Evolutionary conservation across 2,329 filamentous ascomycete species (phyloP).

Genomic region (Penicillium sp.): DNA sequence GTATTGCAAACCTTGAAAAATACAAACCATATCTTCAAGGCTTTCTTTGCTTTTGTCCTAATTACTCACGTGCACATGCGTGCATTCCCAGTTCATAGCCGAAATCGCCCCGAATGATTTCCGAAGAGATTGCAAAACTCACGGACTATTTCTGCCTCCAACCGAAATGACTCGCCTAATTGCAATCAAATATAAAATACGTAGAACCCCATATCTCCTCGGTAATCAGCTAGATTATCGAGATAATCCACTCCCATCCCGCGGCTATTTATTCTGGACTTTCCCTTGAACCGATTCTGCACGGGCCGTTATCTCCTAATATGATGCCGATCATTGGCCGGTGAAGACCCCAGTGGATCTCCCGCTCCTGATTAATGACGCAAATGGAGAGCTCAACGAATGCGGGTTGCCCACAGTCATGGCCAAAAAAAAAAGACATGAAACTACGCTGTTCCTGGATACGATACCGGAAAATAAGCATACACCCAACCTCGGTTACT

Average conservation of each 20-base stretch:
- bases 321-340: conserved; percentile 4
- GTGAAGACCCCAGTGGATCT: not conserved
- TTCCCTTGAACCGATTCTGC: conserved; percentile 2
- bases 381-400: not conserved
- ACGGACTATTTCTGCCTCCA: not conserved
- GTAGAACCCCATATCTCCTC: not conserved
- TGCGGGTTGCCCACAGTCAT: not conserved
- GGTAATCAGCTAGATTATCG: not conserved
- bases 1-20: too few species aligned
- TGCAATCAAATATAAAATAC: not conserved
- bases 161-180: not conserved
- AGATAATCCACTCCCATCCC: not conserved
- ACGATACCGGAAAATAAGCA: conserved; percentile 1
- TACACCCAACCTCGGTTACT: conserved; percentile 8
- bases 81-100: not conserved
- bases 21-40: too few species aligned
- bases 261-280: conserved; percentile 1
- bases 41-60: too few species aligned
- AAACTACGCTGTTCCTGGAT: not conserved
- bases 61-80: not conserved
- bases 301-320: conserved; percentile 1
- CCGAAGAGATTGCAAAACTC: not conserved
- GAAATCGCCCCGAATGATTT: not conserved
- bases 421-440: not conserved
- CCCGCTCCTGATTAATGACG: not conserved